Conservation (phyloP, 768 basidiomycete species). For the Rubroboletus satanas region DNA sequence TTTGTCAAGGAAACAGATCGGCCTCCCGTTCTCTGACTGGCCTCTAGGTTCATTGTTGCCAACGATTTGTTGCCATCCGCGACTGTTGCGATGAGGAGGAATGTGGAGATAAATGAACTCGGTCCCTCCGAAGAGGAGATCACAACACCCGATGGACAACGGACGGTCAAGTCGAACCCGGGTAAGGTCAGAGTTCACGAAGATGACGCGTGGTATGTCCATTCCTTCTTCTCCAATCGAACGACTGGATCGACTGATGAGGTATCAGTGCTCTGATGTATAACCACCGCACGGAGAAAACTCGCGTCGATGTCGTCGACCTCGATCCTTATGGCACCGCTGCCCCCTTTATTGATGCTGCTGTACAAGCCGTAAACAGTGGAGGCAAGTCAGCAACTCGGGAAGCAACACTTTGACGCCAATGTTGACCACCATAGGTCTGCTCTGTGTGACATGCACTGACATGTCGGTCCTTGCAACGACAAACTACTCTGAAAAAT, state of each 20-base stretch:
- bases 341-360: constrained; percentile 93
- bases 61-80: constrained; percentile 89
- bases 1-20: constrained; percentile 34
- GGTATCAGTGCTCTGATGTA: constrained; percentile 79
- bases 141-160: constrained; percentile 8
- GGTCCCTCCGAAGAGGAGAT: constrained; percentile 32
- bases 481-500: constrained; percentile 94
- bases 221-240: neutral
- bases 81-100: constrained; percentile 78
- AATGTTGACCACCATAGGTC: constrained; percentile 38
- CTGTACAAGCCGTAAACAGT: constrained; percentile 83
- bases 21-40: constrained; percentile 6
- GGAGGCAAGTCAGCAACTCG: constrained; percentile 57
- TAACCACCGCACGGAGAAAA: constrained; percentile 66
- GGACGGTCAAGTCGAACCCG: constrained; percentile 15
- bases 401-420: neutral
- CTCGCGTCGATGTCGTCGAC: constrained; percentile 91
- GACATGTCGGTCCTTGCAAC: constrained; percentile 93
- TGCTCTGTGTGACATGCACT: constrained; percentile 95
- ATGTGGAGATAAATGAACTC: constrained; percentile 79
- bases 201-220: constrained; percentile 85
- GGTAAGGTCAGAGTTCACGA: constrained; percentile 80
- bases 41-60: constrained; percentile 87
- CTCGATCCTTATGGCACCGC: constrained; percentile 98
- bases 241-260: neutral